These are phyloP conservation scores for Thalassiosira livingstoniorum DNA, from an alignment of 352 stramenopile genomes.

Conservation along the genomic window DNA sequence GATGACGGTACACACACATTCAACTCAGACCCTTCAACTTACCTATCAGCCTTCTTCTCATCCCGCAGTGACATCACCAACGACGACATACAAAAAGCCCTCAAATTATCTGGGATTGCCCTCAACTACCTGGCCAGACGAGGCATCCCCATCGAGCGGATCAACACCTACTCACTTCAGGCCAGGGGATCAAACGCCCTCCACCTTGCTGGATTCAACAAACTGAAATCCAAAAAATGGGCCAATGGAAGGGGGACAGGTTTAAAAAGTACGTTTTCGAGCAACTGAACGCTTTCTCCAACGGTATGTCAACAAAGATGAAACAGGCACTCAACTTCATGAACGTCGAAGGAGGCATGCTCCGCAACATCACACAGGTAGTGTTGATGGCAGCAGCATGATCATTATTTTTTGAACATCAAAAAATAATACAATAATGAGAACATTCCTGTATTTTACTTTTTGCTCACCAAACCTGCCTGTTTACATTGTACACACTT, in stretches of 20 bases:
- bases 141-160: not conserved
- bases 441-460: too few species aligned
- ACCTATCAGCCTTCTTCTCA: not conserved
- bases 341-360: not conserved
- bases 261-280: constrained; percentile 1
- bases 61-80: not conserved
- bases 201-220: not conserved
- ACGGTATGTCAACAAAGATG: not conserved
- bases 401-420: too few species aligned
- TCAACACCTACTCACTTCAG: not conserved
- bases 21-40: not conserved
- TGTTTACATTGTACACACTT: too few species aligned
- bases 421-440: too few species aligned
- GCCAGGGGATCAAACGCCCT: not conserved
- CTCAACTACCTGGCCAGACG: not conserved
- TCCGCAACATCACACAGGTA: not conserved
- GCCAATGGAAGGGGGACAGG: not conserved
- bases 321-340: not conserved
- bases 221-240: constrained; percentile 7
- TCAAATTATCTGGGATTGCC: not conserved
- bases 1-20: not conserved
- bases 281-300: not conserved
- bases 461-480: too few species aligned
- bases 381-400: too few species aligned
- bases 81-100: not conserved